Evolutionary conservation across 495 filamentous ascomycete genomes (phyloP), one percentile per base, ranked within the genome.

Genomic region (Rhypophila decipiens): DNA sequence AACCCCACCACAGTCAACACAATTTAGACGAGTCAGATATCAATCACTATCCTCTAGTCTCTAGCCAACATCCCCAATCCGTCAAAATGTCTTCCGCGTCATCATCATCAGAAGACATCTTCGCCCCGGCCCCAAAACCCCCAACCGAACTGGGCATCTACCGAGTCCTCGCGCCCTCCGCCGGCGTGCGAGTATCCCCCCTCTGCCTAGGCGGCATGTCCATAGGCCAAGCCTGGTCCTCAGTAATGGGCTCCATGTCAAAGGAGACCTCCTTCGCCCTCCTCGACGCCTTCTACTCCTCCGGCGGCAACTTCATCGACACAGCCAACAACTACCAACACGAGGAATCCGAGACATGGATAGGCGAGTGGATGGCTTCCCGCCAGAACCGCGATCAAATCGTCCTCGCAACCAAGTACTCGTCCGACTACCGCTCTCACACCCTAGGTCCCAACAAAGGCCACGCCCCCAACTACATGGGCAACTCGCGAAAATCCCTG

Each of bases 241-340:
- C 23, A 3, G 18, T 44, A 17, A 47, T 57, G 43, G 55, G 50
- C 11, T 23, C 38, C 39, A 53, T 53, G 50, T 37, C 35, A 50
- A 57, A 57, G 47, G 46, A 50, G 19, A 33, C 39, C 42, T 46
- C 50, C 0, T 53, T 84, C 58, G 62, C 69, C 47, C 66, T 86
- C 11, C 65, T 86, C 19, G 81, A 85, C 58, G 67, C 61, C 51
- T 82, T 72, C 64, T 70, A 70, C 31, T 61, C 62, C 2, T 60
- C 71, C 27, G 82, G 82, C 31, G 82, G 82, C 39, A 85, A 85
- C 63, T 85, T 86, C 64, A 79, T 85, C 51, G 82, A 86, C 56
- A 83, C 80, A 2, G 71, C 79, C 33, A 82, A 77, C 50, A 73
- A 66, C 59, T 87, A 87, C 67, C 79, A 86, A 52, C 56, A 65